Base-by-base conservation (phyloP, 2,329 filamentous ascomycete species). In the Hypoxylon sp. region DNA sequence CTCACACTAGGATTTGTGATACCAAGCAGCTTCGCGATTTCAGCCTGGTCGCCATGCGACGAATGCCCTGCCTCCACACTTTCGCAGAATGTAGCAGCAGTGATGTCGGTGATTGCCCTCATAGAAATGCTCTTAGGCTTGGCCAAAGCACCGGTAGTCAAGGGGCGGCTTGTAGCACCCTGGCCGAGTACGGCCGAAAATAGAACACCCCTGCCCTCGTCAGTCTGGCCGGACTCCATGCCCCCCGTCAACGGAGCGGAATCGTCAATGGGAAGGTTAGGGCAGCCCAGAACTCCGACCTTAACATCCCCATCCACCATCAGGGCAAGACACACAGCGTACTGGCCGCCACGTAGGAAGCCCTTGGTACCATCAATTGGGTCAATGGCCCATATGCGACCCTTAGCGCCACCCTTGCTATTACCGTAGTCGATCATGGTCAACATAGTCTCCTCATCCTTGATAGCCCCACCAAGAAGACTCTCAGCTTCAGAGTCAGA, bases 281-380 rank as follows among this genome's bases (percentile, higher is more conserved):
- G 96, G 82, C 95, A 98, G 70, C 94, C 97, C 63, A 99, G 88
- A 50, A 97, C 96, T 73, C 96, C 96, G 69, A 98, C 93, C 80
- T 94, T 94, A 75, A 98, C 94, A 74, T 97, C 90, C 59, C 95
- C 96, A 77, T 98, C 94, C 29, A 97, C 92, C 83, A 99, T 91
- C 75, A 99, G 85, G 37, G 89, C 96, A 4, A 99, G 87, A 79
- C 95, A 98, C 59, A 99, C 94, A 61, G 96, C 97, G 79, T 99
- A 99, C 84, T 99, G 96, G 42, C 94, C 97, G 59, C 96, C 96
- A 70, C 97, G 89, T 67, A 99, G 85, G 84, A 99, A 99, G 31
- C 96, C 97, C 84, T 98, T 97, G 59, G 96, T 99, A 73, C 96
- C 96, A 81, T 99, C 96, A 70, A 99, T 98, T 66, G 96, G 96